Evolutionary conservation across 2,329 filamentous ascomycete species (phyloP).

Genomic region (Colletotrichum sublineola): DNA sequence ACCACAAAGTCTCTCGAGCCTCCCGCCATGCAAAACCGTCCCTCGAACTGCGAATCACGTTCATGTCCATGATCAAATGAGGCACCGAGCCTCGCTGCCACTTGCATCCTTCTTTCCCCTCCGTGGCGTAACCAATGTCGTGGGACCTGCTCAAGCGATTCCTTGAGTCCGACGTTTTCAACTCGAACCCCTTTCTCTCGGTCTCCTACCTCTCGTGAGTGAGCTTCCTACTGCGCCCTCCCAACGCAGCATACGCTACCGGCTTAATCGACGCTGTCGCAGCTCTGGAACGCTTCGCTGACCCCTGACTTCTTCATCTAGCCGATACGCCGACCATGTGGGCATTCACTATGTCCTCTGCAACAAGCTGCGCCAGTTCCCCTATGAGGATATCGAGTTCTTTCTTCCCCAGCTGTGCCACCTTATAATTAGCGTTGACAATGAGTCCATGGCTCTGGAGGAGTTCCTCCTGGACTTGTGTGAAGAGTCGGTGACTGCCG

Average conservation of each 20-base stretch:
- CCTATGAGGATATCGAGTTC: conserved; percentile 93
- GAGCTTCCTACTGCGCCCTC: conserved; percentile 41
- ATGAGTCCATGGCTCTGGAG: conserved; percentile 91
- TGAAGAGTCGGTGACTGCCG: conserved; percentile 88
- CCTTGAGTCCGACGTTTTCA: conserved; percentile 95
- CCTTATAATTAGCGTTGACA: conserved; percentile 88
- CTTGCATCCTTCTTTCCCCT: conserved; percentile 46
- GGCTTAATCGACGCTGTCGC: conserved; percentile 20
- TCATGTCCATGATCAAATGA: conserved; percentile 54
- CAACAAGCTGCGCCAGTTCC: conserved; percentile 89
- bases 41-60: conserved; percentile 44
- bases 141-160: conserved; percentile 92
- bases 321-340: conserved; percentile 89
- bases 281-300: conserved; percentile 18
- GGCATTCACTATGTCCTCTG: conserved; percentile 91
- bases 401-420: conserved; percentile 91
- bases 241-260: conserved; percentile 11
- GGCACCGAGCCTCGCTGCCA: conserved; percentile 50
- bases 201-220: conserved; percentile 90
- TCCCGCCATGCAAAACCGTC: conserved; percentile 47
- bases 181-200: conserved; percentile 88
- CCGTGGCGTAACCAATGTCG: conserved; percentile 69
- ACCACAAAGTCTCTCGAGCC: conserved; percentile 23
- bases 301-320: conserved; percentile 53
- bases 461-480: conserved; percentile 89